Base-by-base conservation (phyloP, 805 yeast species). In the Sugiyamaella floridensis region DNA sequence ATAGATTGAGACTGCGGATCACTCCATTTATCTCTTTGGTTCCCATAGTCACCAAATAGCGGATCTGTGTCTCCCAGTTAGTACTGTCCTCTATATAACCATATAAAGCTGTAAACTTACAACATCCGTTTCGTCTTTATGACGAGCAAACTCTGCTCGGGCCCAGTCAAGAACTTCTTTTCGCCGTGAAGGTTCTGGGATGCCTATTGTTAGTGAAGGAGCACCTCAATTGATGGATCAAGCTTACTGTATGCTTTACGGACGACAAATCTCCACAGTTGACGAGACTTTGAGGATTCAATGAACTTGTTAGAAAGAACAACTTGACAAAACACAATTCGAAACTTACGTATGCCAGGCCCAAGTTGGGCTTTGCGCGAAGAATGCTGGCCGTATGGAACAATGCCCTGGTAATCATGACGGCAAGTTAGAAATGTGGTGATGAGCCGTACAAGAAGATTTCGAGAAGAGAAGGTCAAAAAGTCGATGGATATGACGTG, bases 161-260 rank as follows among this genome's bases (percentile, higher is more conserved):
- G 72, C 72, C 68, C 68, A 69, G 9, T 43, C 28, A 2, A 68
- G 54, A 16, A 69, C 59, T 45, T 69, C 71, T 2, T 47, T 49
- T 0, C 70, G 57, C 40, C 60, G 62, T 8, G 56, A 46, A 1
- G 57, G 1, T 60, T 58, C 49, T 19, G 51, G 41, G 45, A 55
- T 49, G 45, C 43, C 57, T 51, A 3, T 22, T 18, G 44, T 20
- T 18, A 20, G 26, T 22, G 3, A 6, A 29, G 34, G 28, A 44
- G n/a, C n/a, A n/a, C n/a, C 50, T 2, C 37, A 14, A 11, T 32
- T 11, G 37, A 8, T 32, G 10, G 37, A 10, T 11, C 37, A 11
- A 11, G 37, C 61, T 37, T 45, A 54, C 61, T 54, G 53, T 68
- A 60, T 8, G 69, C 64, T 1, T 66, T 59, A 32, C 71, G 57